Evolutionary conservation across 2,329 filamentous ascomycete genomes (phyloP).

Genomic region (Colletotrichum sp.): DNA sequence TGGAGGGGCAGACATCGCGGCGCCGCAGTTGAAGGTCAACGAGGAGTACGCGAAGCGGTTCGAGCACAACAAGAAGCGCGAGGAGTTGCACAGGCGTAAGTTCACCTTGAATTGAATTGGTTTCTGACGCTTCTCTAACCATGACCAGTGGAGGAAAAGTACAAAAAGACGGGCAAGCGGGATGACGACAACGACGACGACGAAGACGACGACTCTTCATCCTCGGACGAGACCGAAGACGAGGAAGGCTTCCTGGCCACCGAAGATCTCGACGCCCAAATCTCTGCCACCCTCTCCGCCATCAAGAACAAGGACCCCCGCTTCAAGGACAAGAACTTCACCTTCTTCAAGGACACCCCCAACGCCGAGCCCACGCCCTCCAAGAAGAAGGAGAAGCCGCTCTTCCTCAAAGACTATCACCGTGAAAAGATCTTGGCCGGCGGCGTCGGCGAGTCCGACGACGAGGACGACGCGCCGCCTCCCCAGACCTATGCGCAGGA

Average conservation of each 20-base stretch:
- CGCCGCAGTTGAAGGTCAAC: conserved; percentile 77
- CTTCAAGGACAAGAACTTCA: conserved; percentile 81
- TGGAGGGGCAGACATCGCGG: conserved; percentile 38
- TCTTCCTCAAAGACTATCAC: conserved; percentile 90
- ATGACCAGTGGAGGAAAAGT: conserved; percentile 83
- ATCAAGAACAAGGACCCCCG: conserved; percentile 90
- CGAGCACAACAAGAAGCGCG: conserved; percentile 96
- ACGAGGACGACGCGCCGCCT: conserved; percentile 55
- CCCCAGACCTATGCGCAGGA: conserved; percentile 84
- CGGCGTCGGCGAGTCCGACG: conserved; percentile 62
- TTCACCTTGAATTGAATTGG: conserved; percentile 1
- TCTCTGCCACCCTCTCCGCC: conserved; percentile 84
- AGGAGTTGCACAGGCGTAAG: conserved; percentile 77
- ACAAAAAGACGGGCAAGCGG: conserved; percentile 52
- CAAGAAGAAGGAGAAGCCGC: conserved; percentile 78
- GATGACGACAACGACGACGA: conserved; percentile 56
- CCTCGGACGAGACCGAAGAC: conserved; percentile 84
- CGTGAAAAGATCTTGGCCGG: conserved; percentile 85
- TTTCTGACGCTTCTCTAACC: not conserved
- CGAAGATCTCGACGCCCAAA: conserved; percentile 83
- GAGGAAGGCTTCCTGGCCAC: conserved; percentile 89
- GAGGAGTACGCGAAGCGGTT: conserved; percentile 87
- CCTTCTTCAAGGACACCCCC: conserved; percentile 69
- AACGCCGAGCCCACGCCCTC: conserved; percentile 32
- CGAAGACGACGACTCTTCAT: conserved; percentile 64